Evolutionary conservation across 1,139 yeast species (phyloP).

Genomic region (Pichia sp.): DNA sequence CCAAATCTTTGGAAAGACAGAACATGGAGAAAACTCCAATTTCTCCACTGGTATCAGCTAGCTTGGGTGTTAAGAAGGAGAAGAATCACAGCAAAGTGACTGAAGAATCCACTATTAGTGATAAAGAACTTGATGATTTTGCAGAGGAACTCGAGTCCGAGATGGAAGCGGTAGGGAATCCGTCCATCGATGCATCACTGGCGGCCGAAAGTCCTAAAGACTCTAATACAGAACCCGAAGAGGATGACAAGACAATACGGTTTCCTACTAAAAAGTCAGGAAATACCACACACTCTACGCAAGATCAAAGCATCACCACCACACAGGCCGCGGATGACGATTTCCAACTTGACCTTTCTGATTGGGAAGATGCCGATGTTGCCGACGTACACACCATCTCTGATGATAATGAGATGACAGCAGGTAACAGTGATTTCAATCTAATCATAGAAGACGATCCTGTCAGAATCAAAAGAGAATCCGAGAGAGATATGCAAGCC

Average conservation of each 20-base stretch:
- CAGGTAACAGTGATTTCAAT: slow-evolving; percentile 10
- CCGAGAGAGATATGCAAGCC: slow-evolving; percentile 3
- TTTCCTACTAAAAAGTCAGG: background rate
- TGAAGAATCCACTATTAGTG: slow-evolving; percentile 16
- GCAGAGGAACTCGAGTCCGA: slow-evolving; percentile 24
- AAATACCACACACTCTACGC: background rate
- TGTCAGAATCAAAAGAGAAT: slow-evolving; percentile 6
- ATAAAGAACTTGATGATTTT: slow-evolving; percentile 28
- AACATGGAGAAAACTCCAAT: too few relatives aligned
- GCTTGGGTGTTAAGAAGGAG: background rate
- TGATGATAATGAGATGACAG: slow-evolving; percentile 1
- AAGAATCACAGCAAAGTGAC: background rate
- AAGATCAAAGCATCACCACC: background rate
- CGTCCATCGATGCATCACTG: too few relatives aligned
- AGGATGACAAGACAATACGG: background rate
- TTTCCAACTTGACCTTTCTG: slow-evolving; percentile 11
- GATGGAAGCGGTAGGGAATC: slow-evolving; percentile 8
- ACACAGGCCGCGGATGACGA: slow-evolving; percentile 4
- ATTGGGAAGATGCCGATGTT: slow-evolving; percentile 21
- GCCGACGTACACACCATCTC: slow-evolving; percentile 5
- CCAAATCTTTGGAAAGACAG: too few relatives aligned
- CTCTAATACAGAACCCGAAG: background rate
- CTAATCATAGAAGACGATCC: slow-evolving; percentile 20
- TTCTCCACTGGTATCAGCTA: background rate
- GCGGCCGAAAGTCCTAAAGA: too few relatives aligned